Evolutionary conservation across 1,284 basidiomycete species (phyloP), one percentile per base, ranked within the genome.

Genomic region (Cystobasidium pallidum): DNA sequence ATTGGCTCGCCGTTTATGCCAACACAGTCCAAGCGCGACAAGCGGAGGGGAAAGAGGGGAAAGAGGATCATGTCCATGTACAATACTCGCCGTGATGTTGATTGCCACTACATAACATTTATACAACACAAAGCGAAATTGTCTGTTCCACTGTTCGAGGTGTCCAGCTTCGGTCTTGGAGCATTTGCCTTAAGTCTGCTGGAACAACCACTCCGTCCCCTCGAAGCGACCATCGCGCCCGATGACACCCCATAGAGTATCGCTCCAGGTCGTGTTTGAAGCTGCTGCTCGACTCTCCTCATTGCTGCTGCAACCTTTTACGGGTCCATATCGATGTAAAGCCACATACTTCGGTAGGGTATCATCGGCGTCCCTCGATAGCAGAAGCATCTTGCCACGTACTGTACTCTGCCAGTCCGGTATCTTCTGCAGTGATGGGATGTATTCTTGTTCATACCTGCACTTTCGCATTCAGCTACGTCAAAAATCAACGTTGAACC

Each of bases 1-100:
- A 70, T n/a, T 70, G 67, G 67, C 58, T 70, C 15, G 41, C 49
- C 21, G 67, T 70, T 19, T 70, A 70, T 62, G 67, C 67, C 2
- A 70, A 57, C 28, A 21, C 36, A 8, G 39, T 61, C 17, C 58
- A 61, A 10, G 4, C 36, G 6, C 34, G 26, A 21, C 17, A 61
- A 3, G 39, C 26, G 43, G 36, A 39, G 36, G 24, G 15, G 11
- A 8, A 26, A 15, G 7, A 13, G 13, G 15, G 11, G 15, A 26
- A 58, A 8, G 4, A 15, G 52, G 13, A 6, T 13, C 36, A 39
- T 39, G 13, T 39, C 13, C 36, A 39, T 7, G 36, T 39, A 7
- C 13, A 39, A 13, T 6, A 39, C 6, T 39, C 36, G 6, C 36
- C 36, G 7, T 7, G 6, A 13, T 13, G 6, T 39, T 13, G 13